A percentile compares a stretch with the other conserved stretches of the same genome.
These are phyloP conservation scores for Cyberlindnera mrakii DNA, from an alignment of 805 yeast species.

Conservation along the genomic window DNA sequence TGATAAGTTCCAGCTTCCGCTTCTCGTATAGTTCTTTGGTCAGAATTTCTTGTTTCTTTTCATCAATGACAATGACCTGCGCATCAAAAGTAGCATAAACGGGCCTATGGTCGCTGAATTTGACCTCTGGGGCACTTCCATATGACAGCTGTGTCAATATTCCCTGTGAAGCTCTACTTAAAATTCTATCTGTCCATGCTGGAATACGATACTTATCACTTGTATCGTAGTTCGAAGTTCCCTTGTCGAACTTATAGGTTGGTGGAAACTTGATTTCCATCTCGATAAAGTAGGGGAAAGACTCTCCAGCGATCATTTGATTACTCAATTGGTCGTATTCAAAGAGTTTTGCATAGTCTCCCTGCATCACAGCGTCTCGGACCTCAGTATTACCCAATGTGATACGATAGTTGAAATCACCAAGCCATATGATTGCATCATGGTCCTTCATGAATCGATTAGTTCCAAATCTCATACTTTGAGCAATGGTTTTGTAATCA, in stretches of 20 bases:
- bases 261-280: conserved; percentile 78
- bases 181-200: conserved; percentile 94
- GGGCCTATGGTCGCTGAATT: conserved; percentile 87
- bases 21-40: conserved; percentile 51
- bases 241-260: conserved; percentile 90
- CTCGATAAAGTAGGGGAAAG: conserved; percentile 80
- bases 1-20: conserved; percentile 22
- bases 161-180: conserved; percentile 50
- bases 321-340: conserved; percentile 72
- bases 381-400: conserved; percentile 67
- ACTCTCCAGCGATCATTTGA: conserved; percentile 70
- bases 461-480: conserved; percentile 53
- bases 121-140: conserved; percentile 47
- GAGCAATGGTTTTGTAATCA: conserved; percentile 74
- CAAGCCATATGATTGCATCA: conserved; percentile 83
- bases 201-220: conserved; percentile 91
- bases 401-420: conserved; percentile 89
- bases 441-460: conserved; percentile 61
- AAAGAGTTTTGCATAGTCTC: conserved; percentile 46
- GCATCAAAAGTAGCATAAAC: conserved; percentile 71
- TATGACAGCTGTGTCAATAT: conserved; percentile 54
- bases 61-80: conserved; percentile 60
- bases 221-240: conserved; percentile 75
- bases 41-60: conserved; percentile 40
- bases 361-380: conserved; percentile 42